Conservation (phyloP, 805 yeast species). For the Teunomyces lycoperdinae region DNA sequence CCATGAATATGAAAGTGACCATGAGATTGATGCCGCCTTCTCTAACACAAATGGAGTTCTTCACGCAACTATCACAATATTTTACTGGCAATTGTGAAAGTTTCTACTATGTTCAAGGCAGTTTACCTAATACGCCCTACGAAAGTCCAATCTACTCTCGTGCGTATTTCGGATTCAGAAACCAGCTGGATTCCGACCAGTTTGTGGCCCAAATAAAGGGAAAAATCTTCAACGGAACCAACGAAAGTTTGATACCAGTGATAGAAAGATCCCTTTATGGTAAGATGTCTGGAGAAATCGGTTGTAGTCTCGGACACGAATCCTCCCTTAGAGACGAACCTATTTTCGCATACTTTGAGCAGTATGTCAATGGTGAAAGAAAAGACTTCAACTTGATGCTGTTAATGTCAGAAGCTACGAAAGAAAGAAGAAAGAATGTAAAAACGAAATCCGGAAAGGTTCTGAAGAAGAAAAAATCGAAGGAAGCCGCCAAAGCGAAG, state of each 20-base stretch:
- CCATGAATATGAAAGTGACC: constrained; percentile 6
- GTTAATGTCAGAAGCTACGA: constrained; percentile 2
- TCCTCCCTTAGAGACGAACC: constrained; percentile 14
- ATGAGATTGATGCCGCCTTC: constrained; percentile 25
- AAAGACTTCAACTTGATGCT: constrained; percentile 4
- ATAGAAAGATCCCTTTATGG: constrained; percentile 33
- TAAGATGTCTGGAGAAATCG: constrained; percentile 20
- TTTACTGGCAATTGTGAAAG: constrained; percentile 1
- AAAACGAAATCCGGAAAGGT: constrained; percentile 4
- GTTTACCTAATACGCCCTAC: constrained; percentile 12
- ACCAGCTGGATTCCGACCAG: constrained; percentile 6
- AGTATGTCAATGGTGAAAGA: constrained; percentile 14
- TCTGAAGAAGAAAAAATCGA: constrained; percentile 2
- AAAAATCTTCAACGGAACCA: constrained; percentile 22
- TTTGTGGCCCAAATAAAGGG: constrained; percentile 11
- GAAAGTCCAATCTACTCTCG: constrained; percentile 18
- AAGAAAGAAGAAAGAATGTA: constrained; percentile 11
- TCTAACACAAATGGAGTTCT: constrained; percentile 14
- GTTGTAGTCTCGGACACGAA: background rate
- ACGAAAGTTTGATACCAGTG: constrained; percentile 30
- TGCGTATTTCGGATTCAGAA: constrained; percentile 15
- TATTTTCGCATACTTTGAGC: constrained; percentile 16
- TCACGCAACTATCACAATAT: constrained; percentile 18
- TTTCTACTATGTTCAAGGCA: constrained; percentile 17
- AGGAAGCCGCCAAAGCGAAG: background rate